Percentiles rank a stretch among this genome's conserved stretches.
These are phyloP conservation scores for Fusarium nygamai DNA, from an alignment of 2,329 filamentous ascomycete species.

Conservation along the genomic window DNA sequence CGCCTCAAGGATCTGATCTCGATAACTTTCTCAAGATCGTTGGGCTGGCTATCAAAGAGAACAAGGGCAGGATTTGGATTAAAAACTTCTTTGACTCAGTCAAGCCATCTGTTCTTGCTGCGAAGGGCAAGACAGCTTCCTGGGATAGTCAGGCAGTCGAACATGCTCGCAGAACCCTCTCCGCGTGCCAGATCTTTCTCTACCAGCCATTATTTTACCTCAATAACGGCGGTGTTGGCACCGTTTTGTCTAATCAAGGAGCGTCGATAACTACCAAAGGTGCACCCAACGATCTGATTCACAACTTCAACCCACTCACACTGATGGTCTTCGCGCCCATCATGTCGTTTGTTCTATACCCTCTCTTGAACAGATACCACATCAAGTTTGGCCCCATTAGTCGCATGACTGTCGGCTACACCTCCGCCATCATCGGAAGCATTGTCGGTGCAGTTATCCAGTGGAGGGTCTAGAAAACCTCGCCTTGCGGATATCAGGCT, in stretches of 20 bases:
- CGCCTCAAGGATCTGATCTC: not conserved
- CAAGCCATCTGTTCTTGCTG: not conserved
- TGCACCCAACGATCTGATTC: conserved; percentile 69
- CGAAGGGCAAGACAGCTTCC: not conserved
- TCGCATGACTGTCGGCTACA: conserved; percentile 65
- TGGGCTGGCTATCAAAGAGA: not conserved
- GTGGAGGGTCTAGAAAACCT: not conserved
- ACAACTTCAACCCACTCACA: conserved; percentile 67
- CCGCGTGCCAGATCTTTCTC: conserved; percentile 1
- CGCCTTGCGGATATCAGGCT: not conserved
- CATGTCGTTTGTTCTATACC: conserved; percentile 59
- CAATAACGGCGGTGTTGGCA: not conserved
- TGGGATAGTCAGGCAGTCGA: conserved; percentile 1
- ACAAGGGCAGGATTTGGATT: not conserved
- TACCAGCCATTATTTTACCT: not conserved
- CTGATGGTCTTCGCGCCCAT: conserved; percentile 60
- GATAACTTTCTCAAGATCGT: not conserved
- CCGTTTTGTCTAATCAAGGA: not conserved
- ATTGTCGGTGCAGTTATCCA: not conserved
- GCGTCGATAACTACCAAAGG: conserved; percentile 54
- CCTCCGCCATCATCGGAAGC: conserved; percentile 54
- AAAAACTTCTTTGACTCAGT: not conserved
- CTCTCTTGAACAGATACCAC: conserved; percentile 59
- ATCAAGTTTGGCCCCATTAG: conserved; percentile 68
- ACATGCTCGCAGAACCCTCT: not conserved